Evolutionary conservation across 495 filamentous ascomycete species (phyloP), one percentile per base, ranked within the genome.

Genomic region (Daldinia loculata): DNA sequence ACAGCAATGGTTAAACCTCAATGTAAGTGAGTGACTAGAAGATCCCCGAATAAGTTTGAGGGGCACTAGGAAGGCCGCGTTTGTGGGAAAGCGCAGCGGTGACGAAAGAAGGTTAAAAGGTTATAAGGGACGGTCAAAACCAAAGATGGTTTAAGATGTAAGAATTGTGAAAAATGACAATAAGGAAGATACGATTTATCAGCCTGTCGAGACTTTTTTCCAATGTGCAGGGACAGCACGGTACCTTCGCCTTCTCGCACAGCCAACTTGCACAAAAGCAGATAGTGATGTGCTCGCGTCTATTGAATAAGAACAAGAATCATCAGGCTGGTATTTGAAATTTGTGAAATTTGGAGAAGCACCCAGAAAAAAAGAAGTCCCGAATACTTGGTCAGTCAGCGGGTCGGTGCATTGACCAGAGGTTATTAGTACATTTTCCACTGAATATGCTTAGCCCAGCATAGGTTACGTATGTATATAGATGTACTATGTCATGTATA

Each of bases 231-330:
- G 55, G 58, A 12, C 69, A n/a, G 56, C 60, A 64, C 43, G 51
- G 60, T 43, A 65, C 50, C 36, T 36, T 36, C 34, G 34, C 34
- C 34, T 36, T 36, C 34, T 41, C 27, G 41, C 70, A 74, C 63
- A 74, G 74, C 62, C 65, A 69, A 70, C 63, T 72, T 75, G 73
- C 67, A 75, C 73, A 70, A 75, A 75, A 74, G 60, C 62, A 74
- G 75, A 73, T 72, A 73, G 67, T 74, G 69, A 72, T 72, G 45
- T 64, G 71, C 74, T 61, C 22, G 38, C 27, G 58, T 51, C 53
- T 61, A 51, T 66, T 65, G 61, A 62, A 39, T 48, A 32, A 58
- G 61, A 58, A 66, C 69, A 72, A 75, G 71, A 77, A 75, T 77
- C 70, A 50, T 74, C 70, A 75, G 72, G 75, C 72, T 74, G 75